Conservation (phyloP, 768 basidiomycete species). For the Kwoniella mangroviensis region DNA sequence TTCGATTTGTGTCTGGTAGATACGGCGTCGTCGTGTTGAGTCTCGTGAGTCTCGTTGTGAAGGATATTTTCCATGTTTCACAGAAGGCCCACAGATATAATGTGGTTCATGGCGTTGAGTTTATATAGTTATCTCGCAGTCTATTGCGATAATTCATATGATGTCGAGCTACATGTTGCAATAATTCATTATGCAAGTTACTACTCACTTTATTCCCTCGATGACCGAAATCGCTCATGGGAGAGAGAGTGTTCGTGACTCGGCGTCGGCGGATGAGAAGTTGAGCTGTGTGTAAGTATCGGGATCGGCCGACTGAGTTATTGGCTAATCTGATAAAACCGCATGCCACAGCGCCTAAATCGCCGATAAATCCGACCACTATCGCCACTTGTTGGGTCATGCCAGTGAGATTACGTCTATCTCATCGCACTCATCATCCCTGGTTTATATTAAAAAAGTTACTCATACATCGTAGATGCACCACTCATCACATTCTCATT, state of each 20-base stretch:
- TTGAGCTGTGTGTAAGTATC: too few species aligned
- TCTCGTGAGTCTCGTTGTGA: too few species aligned
- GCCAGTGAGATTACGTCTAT: constrained; percentile 12
- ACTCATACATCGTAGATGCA: neutral
- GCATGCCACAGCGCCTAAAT: constrained; percentile 10
- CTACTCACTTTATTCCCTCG: neutral
- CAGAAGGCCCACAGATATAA: too few species aligned
- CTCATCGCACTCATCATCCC: neutral
- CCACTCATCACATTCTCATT: constrained; percentile 8
- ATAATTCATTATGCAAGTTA: too few species aligned
- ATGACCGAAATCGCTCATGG: neutral
- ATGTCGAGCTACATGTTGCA: too few species aligned
- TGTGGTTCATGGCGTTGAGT: too few species aligned
- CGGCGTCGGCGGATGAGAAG: constrained; percentile 1
- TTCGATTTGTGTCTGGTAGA: too few species aligned
- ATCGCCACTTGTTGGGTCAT: neutral
- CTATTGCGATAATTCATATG: too few species aligned
- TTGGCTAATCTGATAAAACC: constrained; percentile 1
- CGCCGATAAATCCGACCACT: constrained; percentile 11
- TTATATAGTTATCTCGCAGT: too few species aligned
- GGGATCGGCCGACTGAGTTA: neutral
- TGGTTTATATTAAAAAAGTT: neutral
- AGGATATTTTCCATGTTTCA: too few species aligned
- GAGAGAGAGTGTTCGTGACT: neutral
- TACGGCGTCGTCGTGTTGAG: too few species aligned